phyloP scores from a whole-genome alignment of 768 basidiomycete species.

The Podaxis mareebaensis region DNA sequence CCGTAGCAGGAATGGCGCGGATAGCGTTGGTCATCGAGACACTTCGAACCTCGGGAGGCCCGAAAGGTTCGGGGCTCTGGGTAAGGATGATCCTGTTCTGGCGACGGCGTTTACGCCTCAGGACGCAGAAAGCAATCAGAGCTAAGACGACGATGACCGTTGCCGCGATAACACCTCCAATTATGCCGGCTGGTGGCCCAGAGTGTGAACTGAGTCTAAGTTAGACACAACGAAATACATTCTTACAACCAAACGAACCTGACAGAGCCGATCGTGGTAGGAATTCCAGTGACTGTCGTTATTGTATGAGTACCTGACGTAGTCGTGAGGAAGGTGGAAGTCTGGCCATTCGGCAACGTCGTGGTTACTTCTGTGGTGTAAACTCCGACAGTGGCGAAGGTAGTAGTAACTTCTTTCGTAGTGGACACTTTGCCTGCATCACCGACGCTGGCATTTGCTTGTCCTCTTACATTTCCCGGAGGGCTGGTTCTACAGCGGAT shows the following conservation, averaged over 20 bases:
- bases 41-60: background rate
- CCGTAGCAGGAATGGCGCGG: background rate
- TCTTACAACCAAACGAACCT: background rate
- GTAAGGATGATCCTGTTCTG: slow-evolving; percentile 4
- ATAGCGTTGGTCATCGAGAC: background rate
- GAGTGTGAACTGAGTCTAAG: background rate
- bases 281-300: background rate
- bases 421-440: background rate
- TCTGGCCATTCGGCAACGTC: background rate
- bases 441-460: background rate
- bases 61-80: background rate
- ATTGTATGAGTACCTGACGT: background rate
- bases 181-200: slow-evolving; percentile 1
- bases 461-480: background rate
- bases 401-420: background rate
- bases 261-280: background rate
- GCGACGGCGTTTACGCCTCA: slow-evolving; percentile 10
- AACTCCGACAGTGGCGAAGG: background rate
- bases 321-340: background rate
- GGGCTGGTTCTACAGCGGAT: background rate
- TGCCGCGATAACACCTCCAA: slow-evolving; percentile 14
- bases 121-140: slow-evolving; percentile 10
- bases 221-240: background rate
- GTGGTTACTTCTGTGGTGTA: background rate
- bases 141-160: slow-evolving; percentile 7